These are phyloP conservation scores for Peronosclerospora sorghi DNA, from an alignment of 352 stramenopile species.

Conservation along the genomic window DNA sequence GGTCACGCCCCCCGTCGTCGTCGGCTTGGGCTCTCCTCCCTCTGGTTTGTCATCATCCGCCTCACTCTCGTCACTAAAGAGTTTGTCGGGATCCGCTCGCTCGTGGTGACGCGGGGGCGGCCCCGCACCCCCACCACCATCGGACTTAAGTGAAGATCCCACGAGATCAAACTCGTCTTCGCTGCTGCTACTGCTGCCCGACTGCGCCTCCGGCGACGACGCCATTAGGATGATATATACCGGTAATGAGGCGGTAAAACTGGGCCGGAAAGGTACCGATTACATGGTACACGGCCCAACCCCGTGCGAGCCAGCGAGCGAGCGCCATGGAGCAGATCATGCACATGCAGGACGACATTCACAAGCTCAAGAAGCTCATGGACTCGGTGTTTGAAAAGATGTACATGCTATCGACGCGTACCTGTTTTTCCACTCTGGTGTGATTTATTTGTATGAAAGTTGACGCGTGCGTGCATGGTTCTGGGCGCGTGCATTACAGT, in stretches of 20 bases:
- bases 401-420: conserved; percentile 20
- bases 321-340: conserved; percentile 76
- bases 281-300: neutral
- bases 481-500: conserved; percentile 4
- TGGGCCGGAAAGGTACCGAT: too few relatives aligned
- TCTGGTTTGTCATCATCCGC: conserved; percentile 17
- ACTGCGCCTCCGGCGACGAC: conserved; percentile 46
- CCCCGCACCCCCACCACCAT: too few relatives aligned
- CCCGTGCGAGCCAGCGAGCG: too few relatives aligned
- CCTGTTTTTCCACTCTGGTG: too few relatives aligned
- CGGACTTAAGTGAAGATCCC: conserved; percentile 18
- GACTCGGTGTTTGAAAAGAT: conserved; percentile 81
- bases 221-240: too few relatives aligned
- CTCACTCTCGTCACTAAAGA: conserved; percentile 69
- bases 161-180: conserved; percentile 72
- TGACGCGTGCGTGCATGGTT: neutral
- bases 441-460: neutral
- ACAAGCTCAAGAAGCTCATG: conserved; percentile 89
- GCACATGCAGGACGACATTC: conserved; percentile 87
- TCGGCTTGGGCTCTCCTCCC: conserved; percentile 14
- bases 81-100: conserved; percentile 27
- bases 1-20: conserved; percentile 6
- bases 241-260: too few relatives aligned
- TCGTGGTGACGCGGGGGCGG: conserved; percentile 3
- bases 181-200: conserved; percentile 55